Evolutionary conservation across 352 stramenopile genomes (phyloP).

Genomic region (Peronospora farinosa): DNA sequence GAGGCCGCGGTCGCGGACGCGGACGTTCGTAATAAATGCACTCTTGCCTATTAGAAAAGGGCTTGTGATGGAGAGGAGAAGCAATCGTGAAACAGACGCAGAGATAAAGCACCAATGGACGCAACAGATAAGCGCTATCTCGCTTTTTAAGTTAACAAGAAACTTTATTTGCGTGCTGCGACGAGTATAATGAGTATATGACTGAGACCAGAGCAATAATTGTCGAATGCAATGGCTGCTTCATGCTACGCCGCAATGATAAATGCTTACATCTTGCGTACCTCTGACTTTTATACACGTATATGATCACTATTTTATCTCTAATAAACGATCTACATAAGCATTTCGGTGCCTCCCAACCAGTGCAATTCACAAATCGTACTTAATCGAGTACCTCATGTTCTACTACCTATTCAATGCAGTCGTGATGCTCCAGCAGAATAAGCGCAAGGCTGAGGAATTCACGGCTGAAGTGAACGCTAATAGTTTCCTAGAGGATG

Average conservation of each 20-base stretch:
- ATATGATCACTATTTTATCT: no score
- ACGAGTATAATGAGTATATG: conserved; percentile 3
- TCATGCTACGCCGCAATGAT: background rate
- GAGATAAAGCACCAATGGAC: conserved; percentile 8
- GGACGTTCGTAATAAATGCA: conserved; percentile 35
- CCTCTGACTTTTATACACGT: background rate
- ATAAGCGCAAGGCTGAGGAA: conserved; percentile 43
- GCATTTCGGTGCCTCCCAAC: conserved; percentile 11
- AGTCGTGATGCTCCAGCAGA: conserved; percentile 35
- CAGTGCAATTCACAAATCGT: conserved; percentile 14
- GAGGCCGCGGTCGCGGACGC: conserved; percentile 66
- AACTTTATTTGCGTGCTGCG: conserved; percentile 21
- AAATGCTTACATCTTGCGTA: conserved; percentile 1
- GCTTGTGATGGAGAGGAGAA: conserved; percentile 1
- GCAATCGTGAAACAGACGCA: conserved; percentile 8
- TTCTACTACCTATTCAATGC: conserved; percentile 3
- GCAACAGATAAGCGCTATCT: conserved; percentile 24
- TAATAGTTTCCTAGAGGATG: conserved; percentile 59
- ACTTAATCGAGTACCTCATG: conserved; percentile 26
- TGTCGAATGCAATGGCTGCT: background rate
- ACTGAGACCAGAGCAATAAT: background rate
- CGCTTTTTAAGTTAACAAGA: conserved; percentile 32
- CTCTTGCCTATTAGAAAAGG: conserved; percentile 3
- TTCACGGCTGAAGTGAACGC: conserved; percentile 36
- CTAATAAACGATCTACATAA: background rate